Conservation (phyloP, 2,329 filamentous ascomycete genomes). For the Aspergillus pseudotamarii region DNA sequence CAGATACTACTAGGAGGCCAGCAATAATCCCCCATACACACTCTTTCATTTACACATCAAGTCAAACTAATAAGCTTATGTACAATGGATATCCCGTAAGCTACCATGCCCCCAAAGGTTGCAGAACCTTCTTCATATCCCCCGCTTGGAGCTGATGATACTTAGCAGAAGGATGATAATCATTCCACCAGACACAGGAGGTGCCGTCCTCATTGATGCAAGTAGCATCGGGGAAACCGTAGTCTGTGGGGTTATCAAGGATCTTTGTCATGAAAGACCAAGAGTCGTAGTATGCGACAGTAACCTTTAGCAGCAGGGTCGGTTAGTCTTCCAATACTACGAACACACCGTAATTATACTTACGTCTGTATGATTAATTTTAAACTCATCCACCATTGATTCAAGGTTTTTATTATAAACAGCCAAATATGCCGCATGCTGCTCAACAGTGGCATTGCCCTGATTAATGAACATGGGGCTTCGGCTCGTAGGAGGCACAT, state of each 20-base stretch:
- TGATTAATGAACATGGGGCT: constrained; percentile 27
- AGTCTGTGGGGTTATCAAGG: constrained; percentile 28
- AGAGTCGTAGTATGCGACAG: constrained; percentile 31
- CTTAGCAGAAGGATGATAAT: constrained; percentile 34
- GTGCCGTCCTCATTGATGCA: constrained; percentile 33
- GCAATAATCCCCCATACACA: background rate
- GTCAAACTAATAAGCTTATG: background rate
- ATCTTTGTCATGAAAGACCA: constrained; percentile 35
- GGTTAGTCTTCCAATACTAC: background rate
- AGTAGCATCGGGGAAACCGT: constrained; percentile 30
- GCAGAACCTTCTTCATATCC: constrained; percentile 32
- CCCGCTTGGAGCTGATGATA: constrained; percentile 33
- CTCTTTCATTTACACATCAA: background rate
- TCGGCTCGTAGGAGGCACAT: constrained; percentile 55
- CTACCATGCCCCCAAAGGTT: constrained; percentile 30
- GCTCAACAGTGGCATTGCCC: constrained; percentile 19
- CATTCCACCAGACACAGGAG: constrained; percentile 37
- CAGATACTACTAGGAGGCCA: no score
- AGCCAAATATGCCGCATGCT: constrained; percentile 26
- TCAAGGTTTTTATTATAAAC: constrained; percentile 30
- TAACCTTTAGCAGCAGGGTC: constrained; percentile 21
- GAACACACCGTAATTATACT: constrained; percentile 10
- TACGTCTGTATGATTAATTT: constrained; percentile 23
- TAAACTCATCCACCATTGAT: constrained; percentile 25
- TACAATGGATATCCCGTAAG: no score